Conservation (phyloP, 805 yeast species). For the Nakazawaea laoshanensis region DNA sequence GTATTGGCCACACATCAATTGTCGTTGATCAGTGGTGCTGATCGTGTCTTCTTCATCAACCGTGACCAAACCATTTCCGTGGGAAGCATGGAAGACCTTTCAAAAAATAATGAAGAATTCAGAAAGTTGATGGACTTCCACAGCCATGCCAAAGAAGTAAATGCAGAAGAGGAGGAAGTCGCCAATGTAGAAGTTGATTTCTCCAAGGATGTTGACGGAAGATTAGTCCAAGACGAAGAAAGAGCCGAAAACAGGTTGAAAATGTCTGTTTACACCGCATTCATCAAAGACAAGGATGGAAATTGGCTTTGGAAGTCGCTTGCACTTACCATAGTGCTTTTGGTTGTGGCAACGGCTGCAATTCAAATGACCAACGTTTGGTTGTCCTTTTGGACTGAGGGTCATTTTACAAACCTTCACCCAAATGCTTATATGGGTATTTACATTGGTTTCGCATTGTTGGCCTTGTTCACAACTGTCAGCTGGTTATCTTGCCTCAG, state of each 20-base stretch:
- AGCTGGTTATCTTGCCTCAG: slow-evolving; percentile 35
- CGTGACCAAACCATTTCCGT: slow-evolving; percentile 51
- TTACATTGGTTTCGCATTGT: slow-evolving; percentile 51
- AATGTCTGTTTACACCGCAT: slow-evolving; percentile 37
- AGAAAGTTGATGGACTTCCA: slow-evolving; percentile 41
- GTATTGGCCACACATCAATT: slow-evolving; percentile 79
- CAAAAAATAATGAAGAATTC: slow-evolving; percentile 35
- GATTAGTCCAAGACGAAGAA: slow-evolving; percentile 40
- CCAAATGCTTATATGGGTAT: slow-evolving; percentile 63
- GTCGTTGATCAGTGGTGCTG: slow-evolving; percentile 59
- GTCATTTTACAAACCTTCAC: slow-evolving; percentile 34
- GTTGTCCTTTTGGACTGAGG: slow-evolving; percentile 75
- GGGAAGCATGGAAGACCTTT: slow-evolving; percentile 53
- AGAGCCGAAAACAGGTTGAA: slow-evolving; percentile 49
- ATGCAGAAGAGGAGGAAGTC: slow-evolving; percentile 15
- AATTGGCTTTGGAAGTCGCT: slow-evolving; percentile 22
- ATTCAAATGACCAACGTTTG: slow-evolving; percentile 61
- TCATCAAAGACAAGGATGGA: slow-evolving; percentile 49
- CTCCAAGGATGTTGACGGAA: slow-evolving; percentile 22
- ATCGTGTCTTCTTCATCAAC: slow-evolving; percentile 55
- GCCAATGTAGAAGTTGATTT: slow-evolving; percentile 12
- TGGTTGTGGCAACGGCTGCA: slow-evolving; percentile 35
- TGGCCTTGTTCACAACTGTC: slow-evolving; percentile 34
- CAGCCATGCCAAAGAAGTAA: slow-evolving; percentile 21
- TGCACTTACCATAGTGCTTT: slow-evolving; percentile 18